phyloP scores from a whole-genome alignment of 2,329 filamentous ascomycete genomes.

The Paecilomyces niveus region DNA sequence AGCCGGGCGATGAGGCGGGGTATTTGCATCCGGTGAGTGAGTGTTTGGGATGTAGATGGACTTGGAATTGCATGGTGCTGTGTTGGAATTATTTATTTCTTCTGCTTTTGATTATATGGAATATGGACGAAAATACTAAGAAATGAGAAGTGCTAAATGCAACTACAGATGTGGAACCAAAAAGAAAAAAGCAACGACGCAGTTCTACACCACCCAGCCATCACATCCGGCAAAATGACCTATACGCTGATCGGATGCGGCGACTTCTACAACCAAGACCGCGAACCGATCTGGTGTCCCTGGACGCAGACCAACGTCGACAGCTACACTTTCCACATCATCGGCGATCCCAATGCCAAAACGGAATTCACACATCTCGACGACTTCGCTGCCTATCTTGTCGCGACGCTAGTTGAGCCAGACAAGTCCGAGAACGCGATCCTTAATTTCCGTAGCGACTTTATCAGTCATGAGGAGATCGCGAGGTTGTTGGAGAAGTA shows the following conservation, averaged over 20 bases:
- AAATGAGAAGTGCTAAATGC: background rate
- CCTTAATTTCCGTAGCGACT: constrained; percentile 18
- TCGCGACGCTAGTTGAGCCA: constrained; percentile 15
- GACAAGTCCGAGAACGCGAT: constrained; percentile 13
- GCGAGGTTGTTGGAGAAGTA: constrained; percentile 12
- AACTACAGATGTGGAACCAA: constrained; percentile 6
- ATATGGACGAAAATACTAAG: background rate
- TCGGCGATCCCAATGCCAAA: constrained; percentile 15
- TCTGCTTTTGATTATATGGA: background rate
- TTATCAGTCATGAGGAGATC: constrained; percentile 15
- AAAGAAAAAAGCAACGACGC: constrained; percentile 12
- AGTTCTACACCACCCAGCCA: constrained; percentile 13
- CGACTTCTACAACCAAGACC: constrained; percentile 22
- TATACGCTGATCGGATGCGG: constrained; percentile 26
- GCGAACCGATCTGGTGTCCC: constrained; percentile 19
- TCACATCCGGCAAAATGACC: constrained; percentile 15
- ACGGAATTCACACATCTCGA: constrained; percentile 18
- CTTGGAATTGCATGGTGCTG: too few species aligned
- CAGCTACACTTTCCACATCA: constrained; percentile 15
- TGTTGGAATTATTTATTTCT: background rate
- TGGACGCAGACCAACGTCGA: constrained; percentile 14
- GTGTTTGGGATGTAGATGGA: background rate
- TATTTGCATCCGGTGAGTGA: constrained; percentile 15
- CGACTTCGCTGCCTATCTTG: constrained; percentile 19
- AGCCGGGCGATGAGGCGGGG: constrained; percentile 10